Conservation (phyloP, 495 filamentous ascomycete genomes). For the Lophiotrema nucula region DNA sequence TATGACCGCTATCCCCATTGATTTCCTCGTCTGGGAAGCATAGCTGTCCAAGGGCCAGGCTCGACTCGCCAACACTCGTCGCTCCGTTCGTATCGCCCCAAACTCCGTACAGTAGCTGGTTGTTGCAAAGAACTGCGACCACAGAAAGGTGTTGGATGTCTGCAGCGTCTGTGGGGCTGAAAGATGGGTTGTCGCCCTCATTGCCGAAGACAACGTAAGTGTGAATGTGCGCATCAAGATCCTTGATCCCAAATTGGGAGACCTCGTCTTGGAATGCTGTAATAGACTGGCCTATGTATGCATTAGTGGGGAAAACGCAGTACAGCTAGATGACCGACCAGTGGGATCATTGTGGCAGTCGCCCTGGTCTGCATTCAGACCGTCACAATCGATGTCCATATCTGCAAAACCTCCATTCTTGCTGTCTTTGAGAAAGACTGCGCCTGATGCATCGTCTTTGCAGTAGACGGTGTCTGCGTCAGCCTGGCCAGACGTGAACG, state of each 20-base stretch:
- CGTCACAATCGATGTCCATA: constrained; percentile 73
- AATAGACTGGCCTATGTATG: constrained; percentile 42
- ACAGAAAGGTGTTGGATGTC: constrained; percentile 61
- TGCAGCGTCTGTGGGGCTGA: constrained; percentile 48
- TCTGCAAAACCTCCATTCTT: constrained; percentile 50
- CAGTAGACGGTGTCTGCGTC: constrained; percentile 32
- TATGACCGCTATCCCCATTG: constrained; percentile 25
- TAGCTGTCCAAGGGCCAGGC: constrained; percentile 56
- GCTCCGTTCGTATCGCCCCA: constrained; percentile 67
- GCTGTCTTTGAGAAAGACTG: constrained; percentile 30
- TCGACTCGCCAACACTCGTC: constrained; percentile 55
- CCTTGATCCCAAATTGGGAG: constrained; percentile 47
- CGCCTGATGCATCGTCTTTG: constrained; percentile 20
- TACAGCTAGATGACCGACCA: constrained; percentile 27
- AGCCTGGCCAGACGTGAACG: constrained; percentile 15
- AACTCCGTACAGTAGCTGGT: constrained; percentile 60
- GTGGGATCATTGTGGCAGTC: constrained; percentile 52
- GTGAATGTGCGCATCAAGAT: constrained; percentile 62
- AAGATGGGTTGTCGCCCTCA: constrained; percentile 42
- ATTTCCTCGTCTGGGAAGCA: constrained; percentile 47
- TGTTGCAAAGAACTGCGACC: constrained; percentile 62
- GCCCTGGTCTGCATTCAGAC: constrained; percentile 48
- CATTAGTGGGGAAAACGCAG: neutral
- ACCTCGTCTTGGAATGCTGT: constrained; percentile 57
- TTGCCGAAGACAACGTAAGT: constrained; percentile 69